Evolutionary conservation across 139 green algal species (phyloP).

Genomic region (Microglena sp.): DNA sequence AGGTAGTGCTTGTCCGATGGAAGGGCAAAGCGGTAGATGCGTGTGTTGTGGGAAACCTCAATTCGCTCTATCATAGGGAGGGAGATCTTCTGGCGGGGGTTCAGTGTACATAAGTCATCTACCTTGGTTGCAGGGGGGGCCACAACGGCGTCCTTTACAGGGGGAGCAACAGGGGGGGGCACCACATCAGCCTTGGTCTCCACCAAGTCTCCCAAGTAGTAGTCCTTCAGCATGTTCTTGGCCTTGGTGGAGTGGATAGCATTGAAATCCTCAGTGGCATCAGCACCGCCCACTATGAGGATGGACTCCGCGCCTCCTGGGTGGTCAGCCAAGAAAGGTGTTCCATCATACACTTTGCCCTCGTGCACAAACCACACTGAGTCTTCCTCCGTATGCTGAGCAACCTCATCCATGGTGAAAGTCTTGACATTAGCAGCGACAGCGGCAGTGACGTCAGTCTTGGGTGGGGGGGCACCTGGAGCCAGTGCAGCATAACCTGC

Average conservation of each 20-base stretch:
- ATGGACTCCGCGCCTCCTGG: slow-evolving; percentile 81
- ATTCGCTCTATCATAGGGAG: slow-evolving; percentile 73
- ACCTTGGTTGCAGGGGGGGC: no score
- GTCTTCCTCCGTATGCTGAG: slow-evolving; percentile 58
- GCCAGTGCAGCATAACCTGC: slow-evolving; percentile 10
- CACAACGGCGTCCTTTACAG: slow-evolving; percentile 32
- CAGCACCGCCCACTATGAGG: slow-evolving; percentile 49
- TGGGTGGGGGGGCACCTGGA: neutral
- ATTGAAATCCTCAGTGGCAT: slow-evolving; percentile 85
- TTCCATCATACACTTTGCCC: slow-evolving; percentile 90
- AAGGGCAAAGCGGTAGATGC: slow-evolving; percentile 89
- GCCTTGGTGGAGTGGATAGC: slow-evolving; percentile 78
- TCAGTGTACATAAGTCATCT: no score
- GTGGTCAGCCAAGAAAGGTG: slow-evolving; percentile 85
- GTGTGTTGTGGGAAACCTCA: slow-evolving; percentile 74
- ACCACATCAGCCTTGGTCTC: neutral
- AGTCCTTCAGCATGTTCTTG: slow-evolving; percentile 61
- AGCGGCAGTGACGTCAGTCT: neutral
- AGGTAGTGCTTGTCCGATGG: slow-evolving; percentile 74
- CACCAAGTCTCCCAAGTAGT: neutral
- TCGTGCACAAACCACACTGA: slow-evolving; percentile 88
- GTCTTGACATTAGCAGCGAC: slow-evolving; percentile 6
- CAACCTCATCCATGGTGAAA: slow-evolving; percentile 67
- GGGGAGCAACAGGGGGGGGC: neutral
- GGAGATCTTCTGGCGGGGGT: slow-evolving; percentile 66